Evolutionary conservation across 2,329 filamentous ascomycete genomes (phyloP), one percentile per base, ranked within the genome.

Genomic region (Dothideomycetidae sp.): DNA sequence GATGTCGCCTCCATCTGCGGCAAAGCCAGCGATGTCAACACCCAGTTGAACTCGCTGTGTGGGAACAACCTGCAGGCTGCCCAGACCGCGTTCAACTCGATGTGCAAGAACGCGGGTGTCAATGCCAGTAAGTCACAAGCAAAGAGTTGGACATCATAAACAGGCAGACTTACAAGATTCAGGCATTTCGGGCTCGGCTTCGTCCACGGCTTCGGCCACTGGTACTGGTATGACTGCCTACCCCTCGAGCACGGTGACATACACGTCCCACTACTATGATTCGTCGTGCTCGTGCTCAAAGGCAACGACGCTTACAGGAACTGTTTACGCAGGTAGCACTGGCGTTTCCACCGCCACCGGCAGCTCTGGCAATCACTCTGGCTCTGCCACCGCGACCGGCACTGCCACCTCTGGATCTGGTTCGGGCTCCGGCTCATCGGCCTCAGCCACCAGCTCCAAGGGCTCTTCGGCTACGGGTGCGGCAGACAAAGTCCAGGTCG

Each of bases 1-100:
- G 49, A 54, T 39, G 44, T 56, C 38, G 47, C 52, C 41, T 41
- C 42, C 26, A 48, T 58, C 44, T 58, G 55, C 48, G 44, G 41
- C 33, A 44, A 45, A 34, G 48, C 51, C 10, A 44, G 42, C 12
- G 44, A 48, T 17, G 51, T 55, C 38, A 43, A 48, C 37, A 35
- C 44, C 13, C 47, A 47, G 43, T 43, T 56, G 29, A 40, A 33
- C 44, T 44, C 45, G 29, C 48, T 53, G 29, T 58, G 55, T 42
- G 51, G 48, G 26, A 41, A 46, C 43, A 44, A 50, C 33, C 35
- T 46, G 12, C 34, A 51, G 11, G 40, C 42, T 12, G 56, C 54
- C 18, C 45, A 48, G 43, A 48, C 44, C 37, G 52, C 47, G 28
- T 56, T 55, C 43, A 43, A 47, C 19, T 43, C 44, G 29, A 44